Evolutionary conservation across 352 stramenopile genomes (phyloP).

Genomic region (Phytopythium ostracodes): DNA sequence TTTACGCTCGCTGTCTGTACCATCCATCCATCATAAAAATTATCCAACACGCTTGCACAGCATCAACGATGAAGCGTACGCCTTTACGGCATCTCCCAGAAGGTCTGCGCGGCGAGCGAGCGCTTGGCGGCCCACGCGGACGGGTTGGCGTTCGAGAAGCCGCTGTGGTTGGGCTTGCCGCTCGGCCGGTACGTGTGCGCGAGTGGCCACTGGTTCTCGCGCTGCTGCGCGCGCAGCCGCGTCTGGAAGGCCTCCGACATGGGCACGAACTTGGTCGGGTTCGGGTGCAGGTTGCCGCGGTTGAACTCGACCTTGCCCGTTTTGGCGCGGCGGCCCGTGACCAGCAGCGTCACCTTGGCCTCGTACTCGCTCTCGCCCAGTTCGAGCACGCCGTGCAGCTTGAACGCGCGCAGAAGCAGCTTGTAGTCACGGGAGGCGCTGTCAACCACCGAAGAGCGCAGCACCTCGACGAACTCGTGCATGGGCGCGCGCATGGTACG

Average conservation of each 20-base stretch:
- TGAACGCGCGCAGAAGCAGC: slow-evolving; percentile 48
- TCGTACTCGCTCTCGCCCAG: slow-evolving; percentile 31
- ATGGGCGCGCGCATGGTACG: slow-evolving; percentile 23
- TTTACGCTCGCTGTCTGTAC: background rate
- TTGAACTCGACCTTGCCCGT: slow-evolving; percentile 48
- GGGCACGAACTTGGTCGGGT: slow-evolving; percentile 37
- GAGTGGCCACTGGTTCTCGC: slow-evolving; percentile 26
- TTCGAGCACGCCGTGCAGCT: slow-evolving; percentile 19
- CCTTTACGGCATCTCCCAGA: slow-evolving; percentile 27
- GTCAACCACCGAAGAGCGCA: slow-evolving; percentile 16
- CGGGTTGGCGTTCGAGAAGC: slow-evolving; percentile 41
- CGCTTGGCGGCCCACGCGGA: slow-evolving; percentile 37
- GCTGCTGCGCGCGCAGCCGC: slow-evolving; percentile 26
- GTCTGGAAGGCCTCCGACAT: slow-evolving; percentile 35
- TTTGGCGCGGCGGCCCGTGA: slow-evolving; percentile 36
- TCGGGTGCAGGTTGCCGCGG: slow-evolving; percentile 51
- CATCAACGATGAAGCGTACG: background rate
- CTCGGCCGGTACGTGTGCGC: slow-evolving; percentile 41
- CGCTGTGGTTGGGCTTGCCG: slow-evolving; percentile 29
- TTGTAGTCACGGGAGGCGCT: slow-evolving; percentile 35
- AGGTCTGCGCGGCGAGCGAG: slow-evolving; percentile 20
- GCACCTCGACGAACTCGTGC: slow-evolving; percentile 22
- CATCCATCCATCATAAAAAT: background rate
- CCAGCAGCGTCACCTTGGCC: slow-evolving; percentile 40
- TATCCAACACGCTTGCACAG: background rate